A percentile compares a stretch with the other conserved stretches of the same genome.
Conservation (phyloP, 2,329 filamentous ascomycete genomes). For the Rugonectria rugulosa region DNA sequence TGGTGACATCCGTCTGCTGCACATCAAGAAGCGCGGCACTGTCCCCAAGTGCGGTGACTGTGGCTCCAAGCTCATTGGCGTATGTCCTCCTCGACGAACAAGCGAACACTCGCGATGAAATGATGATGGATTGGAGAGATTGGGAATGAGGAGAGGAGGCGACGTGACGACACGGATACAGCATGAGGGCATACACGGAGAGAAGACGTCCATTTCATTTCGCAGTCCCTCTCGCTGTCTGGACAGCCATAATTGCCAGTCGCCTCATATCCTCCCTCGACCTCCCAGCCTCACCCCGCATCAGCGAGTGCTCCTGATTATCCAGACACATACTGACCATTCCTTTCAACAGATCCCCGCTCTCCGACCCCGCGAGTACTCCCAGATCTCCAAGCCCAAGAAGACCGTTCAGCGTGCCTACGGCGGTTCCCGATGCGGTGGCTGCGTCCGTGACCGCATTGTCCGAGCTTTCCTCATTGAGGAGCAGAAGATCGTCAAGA, state of each 20-base stretch:
- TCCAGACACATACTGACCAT: constrained; percentile 22
- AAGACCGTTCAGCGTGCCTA: constrained; percentile 99
- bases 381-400: constrained; percentile 96
- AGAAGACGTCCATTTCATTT: no score
- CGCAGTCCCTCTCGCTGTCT: no score
- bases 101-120: constrained; percentile 24
- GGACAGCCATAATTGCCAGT: not conserved
- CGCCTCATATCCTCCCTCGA: not conserved
- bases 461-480: constrained; percentile 99
- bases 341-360: constrained; percentile 75
- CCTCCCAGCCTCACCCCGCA: constrained; percentile 14
- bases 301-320: constrained; percentile 14
- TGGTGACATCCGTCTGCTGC: constrained; percentile 92
- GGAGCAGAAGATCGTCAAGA: constrained; percentile 99
- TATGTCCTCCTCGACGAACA: constrained; percentile 66
- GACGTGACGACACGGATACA: no score
- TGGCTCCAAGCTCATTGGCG: constrained; percentile 94
- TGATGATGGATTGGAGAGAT: constrained; percentile 24
- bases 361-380: constrained; percentile 97
- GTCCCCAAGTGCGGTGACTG: constrained; percentile 99
- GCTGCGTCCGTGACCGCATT: constrained; percentile 98
- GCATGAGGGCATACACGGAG: no score
- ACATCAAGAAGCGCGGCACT: constrained; percentile 99
- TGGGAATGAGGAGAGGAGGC: constrained; percentile 13
- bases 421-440: constrained; percentile 97